Evolutionary conservation across 257 asterid genomes (phyloP), one percentile per base, ranked within the genome.

Genomic region (Avicennia marina): DNA sequence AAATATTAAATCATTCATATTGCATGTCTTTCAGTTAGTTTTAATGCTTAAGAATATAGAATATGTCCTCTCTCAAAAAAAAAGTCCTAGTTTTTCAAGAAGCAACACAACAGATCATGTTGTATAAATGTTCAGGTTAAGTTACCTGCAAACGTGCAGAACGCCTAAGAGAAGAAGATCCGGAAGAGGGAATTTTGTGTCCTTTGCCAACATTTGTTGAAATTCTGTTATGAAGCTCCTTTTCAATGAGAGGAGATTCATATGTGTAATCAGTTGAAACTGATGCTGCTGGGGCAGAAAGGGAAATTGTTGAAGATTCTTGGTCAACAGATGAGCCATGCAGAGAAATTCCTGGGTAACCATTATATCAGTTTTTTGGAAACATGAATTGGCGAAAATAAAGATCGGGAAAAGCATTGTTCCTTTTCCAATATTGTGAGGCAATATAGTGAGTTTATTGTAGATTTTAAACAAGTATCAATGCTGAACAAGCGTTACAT

Each of bases 81-180:
- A 7, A 58, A 65, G 22, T 18, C 48, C 7, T 25, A 36, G 17
- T 4, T 22, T 22, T 21, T 58, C 36, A 47, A 22, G 44, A 44
- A 58, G 49, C 52, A 24, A 33, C 12, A 21, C 20, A 60, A 32
- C 44, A 3, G 40, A 29, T 3, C 33, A 29, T 29, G 33, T 7
- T 7, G 3, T 29, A 7, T 2, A 2, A 2, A 7, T 2, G 7
- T 55, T 49, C 26, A 46, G n/a, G n/a, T 25, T 2, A 26, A 42
- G 62, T 74, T 56, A 80, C 97, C 94, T 81, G 78, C 42, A 89
- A 64, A 38, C 93, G 95, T 15, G 81, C 61, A 15, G 97, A 81
- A 29, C 89, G 81, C n/a, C 97, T 86, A 72, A 65, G 60, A 54
- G 86, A 65, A 53, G 86, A 64, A 56, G 91, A 86, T 60, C 78